Base-by-base conservation (phyloP, 768 basidiomycete genomes). In the Baorangia bicolor region DNA sequence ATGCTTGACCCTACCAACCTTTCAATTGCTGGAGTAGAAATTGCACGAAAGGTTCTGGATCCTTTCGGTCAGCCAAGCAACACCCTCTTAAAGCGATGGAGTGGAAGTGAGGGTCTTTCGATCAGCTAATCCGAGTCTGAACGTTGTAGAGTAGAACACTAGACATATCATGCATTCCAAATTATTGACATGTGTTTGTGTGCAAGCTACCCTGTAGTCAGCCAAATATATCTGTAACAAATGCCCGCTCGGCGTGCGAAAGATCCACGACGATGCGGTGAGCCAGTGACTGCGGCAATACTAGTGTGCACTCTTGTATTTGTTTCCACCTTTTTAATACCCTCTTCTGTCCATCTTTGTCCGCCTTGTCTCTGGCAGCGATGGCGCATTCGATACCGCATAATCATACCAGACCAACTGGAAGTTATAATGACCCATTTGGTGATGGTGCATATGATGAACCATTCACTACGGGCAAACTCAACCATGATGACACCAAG, bases 1-100 rank as follows among this genome's bases (percentile, higher is more conserved):
- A 65, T 75, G n/a, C 59, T 77, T 20, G 63, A 73, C 31, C 59
- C 69, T 6, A 56, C 56, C 8, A 34, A 43, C 23, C 67, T 77
- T 37, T 74, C 76, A 5, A 64, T 77, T 13, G 72, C 76, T 3
- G 74, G 78, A n/a, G 55, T 71, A n/a, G 76, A 78, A 51, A 57
- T 69, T 12, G 65, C 75, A 11, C 69, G 59, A 55, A 80, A 78
- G 49, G 74, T 77, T 27, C 30, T 77, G 39, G 69, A 80, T 53
- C 75, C 76, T 8, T 78, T 78, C 34, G 72, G 69, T 9, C 55
- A 69, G 35, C 75, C 78, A 27, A 75, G 74, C 55, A 77, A 77
- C 59, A 60, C 61, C 18, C 62, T 77, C 39, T 64, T 77, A 50
- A 48, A 64, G 34, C 66, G 65, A 55, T 78, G 76, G 76, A 62